Percentiles rank a stretch among this genome's conserved stretches.
Evolutionary conservation across 192 early-diverging fungal genomes (phyloP).

Genomic region (Allomyces javanicus): DNA sequence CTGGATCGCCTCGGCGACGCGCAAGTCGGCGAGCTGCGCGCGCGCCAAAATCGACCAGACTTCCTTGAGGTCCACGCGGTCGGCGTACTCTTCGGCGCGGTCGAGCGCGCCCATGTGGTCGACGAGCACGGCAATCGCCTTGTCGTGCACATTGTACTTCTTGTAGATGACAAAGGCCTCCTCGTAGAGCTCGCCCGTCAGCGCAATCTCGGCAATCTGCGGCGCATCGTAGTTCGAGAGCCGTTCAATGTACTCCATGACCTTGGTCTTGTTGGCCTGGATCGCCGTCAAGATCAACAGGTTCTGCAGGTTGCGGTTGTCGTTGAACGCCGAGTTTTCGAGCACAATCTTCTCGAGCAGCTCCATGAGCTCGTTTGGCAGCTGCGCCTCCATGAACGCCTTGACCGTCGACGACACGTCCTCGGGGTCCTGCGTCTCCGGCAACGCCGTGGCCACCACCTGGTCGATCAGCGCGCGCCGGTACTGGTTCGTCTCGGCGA

Average conservation of each 20-base stretch:
- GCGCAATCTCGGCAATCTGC: conserved; percentile 90
- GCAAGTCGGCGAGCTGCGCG: conserved; percentile 75
- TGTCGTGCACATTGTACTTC: conserved; percentile 72
- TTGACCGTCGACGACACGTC: conserved; percentile 95
- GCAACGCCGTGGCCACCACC: conserved; percentile 69
- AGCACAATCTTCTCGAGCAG: conserved; percentile 90
- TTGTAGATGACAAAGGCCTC: conserved; percentile 95
- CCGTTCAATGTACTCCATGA: conserved; percentile 90
- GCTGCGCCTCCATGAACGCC: conserved; percentile 91
- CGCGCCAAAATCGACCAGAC: conserved; percentile 93
- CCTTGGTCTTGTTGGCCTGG: conserved; percentile 75
- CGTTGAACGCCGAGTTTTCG: conserved; percentile 76
- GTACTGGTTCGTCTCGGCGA: conserved; percentile 58
- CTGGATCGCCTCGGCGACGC: conserved; percentile 88
- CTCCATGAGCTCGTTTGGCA: conserved; percentile 93
- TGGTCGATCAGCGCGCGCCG: conserved; percentile 86
- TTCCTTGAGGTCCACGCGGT: conserved; percentile 69
- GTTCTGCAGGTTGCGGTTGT: conserved; percentile 93
- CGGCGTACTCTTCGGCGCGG: conserved; percentile 90
- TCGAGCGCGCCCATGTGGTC: conserved; percentile 81
- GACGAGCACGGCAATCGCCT: conserved; percentile 80
- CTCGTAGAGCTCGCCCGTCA: conserved; percentile 72
- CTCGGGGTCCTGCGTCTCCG: conserved; percentile 90
- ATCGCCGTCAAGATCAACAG: conserved; percentile 93
- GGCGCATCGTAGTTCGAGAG: conserved; percentile 92